These are phyloP conservation scores for Margaritispora aquatica DNA, from an alignment of 495 filamentous ascomycete species.

Conservation along the genomic window DNA sequence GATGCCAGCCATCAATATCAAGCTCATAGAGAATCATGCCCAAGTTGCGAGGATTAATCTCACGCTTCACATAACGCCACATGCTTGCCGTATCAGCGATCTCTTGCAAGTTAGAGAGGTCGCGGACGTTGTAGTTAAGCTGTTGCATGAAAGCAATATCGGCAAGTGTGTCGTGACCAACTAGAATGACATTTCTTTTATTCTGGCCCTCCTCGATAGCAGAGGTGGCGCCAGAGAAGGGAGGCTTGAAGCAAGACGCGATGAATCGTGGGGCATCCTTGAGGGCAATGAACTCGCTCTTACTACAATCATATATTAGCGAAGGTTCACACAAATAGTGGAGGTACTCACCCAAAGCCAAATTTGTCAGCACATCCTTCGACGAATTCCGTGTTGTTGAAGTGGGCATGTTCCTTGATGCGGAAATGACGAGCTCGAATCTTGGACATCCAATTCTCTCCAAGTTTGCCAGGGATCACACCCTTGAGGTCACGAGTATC, in stretches of 20 bases:
- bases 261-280: conserved; percentile 35
- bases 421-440: conserved; percentile 72
- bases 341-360: conserved; percentile 56
- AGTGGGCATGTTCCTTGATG: conserved; percentile 58
- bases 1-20: conserved; percentile 51
- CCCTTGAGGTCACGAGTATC: conserved; percentile 57
- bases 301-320: conserved; percentile 21
- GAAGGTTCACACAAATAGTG: neutral
- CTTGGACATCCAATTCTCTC: conserved; percentile 53
- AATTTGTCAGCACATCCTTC: conserved; percentile 67
- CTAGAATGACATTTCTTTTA: conserved; percentile 67
- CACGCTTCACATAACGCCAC: conserved; percentile 50
- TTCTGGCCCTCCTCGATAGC: conserved; percentile 19
- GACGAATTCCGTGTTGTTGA: conserved; percentile 59
- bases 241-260: conserved; percentile 42
- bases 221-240: conserved; percentile 32
- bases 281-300: conserved; percentile 32
- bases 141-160: conserved; percentile 62
- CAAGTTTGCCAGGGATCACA: conserved; percentile 51
- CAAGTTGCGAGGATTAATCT: conserved; percentile 47
- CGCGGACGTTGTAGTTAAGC: conserved; percentile 52
- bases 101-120: conserved; percentile 49
- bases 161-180: conserved; percentile 61
- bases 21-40: conserved; percentile 55
- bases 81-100: conserved; percentile 64